These are phyloP conservation scores for Stephania yunnanensis DNA, from an alignment of 164 flowering plant genomes.

Conservation along the genomic window DNA sequence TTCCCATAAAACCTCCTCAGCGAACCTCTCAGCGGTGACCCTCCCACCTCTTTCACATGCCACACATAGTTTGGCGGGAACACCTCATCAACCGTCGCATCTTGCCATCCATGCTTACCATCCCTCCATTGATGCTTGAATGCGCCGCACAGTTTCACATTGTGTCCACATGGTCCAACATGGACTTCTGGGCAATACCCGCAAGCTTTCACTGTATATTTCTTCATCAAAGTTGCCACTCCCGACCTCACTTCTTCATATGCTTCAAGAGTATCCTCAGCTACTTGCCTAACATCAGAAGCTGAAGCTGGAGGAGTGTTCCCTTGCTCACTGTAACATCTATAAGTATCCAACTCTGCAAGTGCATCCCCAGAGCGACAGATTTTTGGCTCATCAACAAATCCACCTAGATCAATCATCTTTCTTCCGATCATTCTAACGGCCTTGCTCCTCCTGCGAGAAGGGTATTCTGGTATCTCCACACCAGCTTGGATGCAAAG, in stretches of 20 bases:
- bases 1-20: constrained; percentile 80
- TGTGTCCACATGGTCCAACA: constrained; percentile 97
- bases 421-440: constrained; percentile 78
- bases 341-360: constrained; percentile 58
- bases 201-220: constrained; percentile 84
- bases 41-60: constrained; percentile 75
- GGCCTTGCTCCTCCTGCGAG: constrained; percentile 71
- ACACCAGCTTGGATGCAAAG: constrained; percentile 97
- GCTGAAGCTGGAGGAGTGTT: constrained; percentile 32
- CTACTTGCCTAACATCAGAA: constrained; percentile 41
- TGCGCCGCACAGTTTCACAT: constrained; percentile 83
- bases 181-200: constrained; percentile 97
- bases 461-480: constrained; percentile 77
- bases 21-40: constrained; percentile 53
- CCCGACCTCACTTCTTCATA: constrained; percentile 61
- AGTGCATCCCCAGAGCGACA: constrained; percentile 23
- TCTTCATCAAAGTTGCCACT: constrained; percentile 60
- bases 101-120: constrained; percentile 99
- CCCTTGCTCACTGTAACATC: constrained; percentile 25
- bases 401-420: constrained; percentile 71
- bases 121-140: constrained; percentile 97
- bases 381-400: constrained; percentile 53
- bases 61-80: constrained; percentile 88
- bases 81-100: constrained; percentile 77
- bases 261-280: constrained; percentile 66